A percentile compares a stretch with the other conserved stretches of the same genome.
Conservation (phyloP, 1,139 yeast species). For the Magnusiomyces suaveolens region DNA sequence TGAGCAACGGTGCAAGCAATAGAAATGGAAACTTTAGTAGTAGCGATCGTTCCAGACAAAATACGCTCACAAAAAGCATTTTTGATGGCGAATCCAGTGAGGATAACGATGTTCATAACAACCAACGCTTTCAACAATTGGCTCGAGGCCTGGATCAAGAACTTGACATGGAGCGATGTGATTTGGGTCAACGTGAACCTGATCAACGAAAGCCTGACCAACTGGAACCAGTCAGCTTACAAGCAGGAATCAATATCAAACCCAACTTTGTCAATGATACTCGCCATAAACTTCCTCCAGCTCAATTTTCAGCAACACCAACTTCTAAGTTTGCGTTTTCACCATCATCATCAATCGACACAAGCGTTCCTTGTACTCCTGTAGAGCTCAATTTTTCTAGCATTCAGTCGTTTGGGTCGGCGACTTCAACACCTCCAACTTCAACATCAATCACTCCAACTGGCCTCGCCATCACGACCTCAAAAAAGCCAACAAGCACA, state of each 20-base stretch:
- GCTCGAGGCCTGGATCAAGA: too few relatives aligned
- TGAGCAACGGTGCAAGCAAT: neutral
- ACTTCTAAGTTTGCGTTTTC: conserved; percentile 44
- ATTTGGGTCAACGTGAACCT: too few relatives aligned
- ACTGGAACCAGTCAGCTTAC: too few relatives aligned
- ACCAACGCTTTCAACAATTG: conserved; percentile 90
- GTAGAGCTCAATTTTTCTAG: neutral
- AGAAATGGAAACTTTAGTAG: neutral
- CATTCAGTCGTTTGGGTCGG: neutral
- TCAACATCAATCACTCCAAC: neutral
- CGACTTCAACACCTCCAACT: neutral
- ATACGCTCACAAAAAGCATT: neutral
- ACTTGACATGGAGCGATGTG: too few relatives aligned
- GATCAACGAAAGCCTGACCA: too few relatives aligned
- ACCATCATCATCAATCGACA: neutral
- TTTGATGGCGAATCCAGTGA: too few relatives aligned
- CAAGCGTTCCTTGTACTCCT: neutral
- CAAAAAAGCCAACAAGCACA: neutral
- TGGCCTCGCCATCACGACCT: neutral
- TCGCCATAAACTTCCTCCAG: conserved; percentile 54
- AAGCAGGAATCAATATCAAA: neutral
- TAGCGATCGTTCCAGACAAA: neutral
- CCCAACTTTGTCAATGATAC: conserved; percentile 52
- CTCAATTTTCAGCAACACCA: conserved; percentile 71
- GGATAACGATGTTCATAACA: conserved; percentile 90